Base-by-base conservation (phyloP, 768 basidiomycete species). In the Lactarius evosmus region DNA sequence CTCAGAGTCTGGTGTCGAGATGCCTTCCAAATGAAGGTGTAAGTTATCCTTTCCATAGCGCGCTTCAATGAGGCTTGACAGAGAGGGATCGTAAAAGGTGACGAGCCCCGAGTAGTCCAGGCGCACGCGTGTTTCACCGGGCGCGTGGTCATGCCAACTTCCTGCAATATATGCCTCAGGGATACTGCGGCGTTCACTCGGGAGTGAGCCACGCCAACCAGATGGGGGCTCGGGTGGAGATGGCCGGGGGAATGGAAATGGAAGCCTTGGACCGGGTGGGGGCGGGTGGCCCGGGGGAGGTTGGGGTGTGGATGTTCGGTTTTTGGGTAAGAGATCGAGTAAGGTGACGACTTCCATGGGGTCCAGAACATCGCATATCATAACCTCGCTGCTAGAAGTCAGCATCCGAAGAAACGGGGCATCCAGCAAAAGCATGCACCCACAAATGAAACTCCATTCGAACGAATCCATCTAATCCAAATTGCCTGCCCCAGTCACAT, bases 91-190 rank as follows among this genome's bases (percentile, higher is more conserved):
- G 67, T 80, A 82, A 60, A 82, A 78, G 0, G 80, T 79, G 17
- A 82, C 65, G 14, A 78, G 60, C 9, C 77, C 73, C 4, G 78
- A 69, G 54, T 78, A 74, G 69, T 82, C 80, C 16, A 81, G 71
- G 27, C 73, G 65, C 17, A 80, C 71, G 32, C 80, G 80, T 1
- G 74, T 72, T 30, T 82, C 80, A 38, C 79, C 80, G 0, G 80
- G 80, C 52, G 72, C 77, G 54, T 62, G 66, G 59, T 80, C 77
- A 60, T 80, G 76, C 79, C 78, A 80, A 29, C 70, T 68, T 6
- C 79, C 77, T 8, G 79, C 69, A 59, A 76, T 71, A 40, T 79
- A 56, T 19, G 71, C 68, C 41, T 71, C 70, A 41, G 65, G 62
- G 16, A 27, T 16, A 16, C 9, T 32, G 25, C 27, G 3, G 8